Evolutionary conservation across 2,329 filamentous ascomycete genomes (phyloP), one percentile per base, ranked within the genome.

Genomic region (Scytalidium sp.): DNA sequence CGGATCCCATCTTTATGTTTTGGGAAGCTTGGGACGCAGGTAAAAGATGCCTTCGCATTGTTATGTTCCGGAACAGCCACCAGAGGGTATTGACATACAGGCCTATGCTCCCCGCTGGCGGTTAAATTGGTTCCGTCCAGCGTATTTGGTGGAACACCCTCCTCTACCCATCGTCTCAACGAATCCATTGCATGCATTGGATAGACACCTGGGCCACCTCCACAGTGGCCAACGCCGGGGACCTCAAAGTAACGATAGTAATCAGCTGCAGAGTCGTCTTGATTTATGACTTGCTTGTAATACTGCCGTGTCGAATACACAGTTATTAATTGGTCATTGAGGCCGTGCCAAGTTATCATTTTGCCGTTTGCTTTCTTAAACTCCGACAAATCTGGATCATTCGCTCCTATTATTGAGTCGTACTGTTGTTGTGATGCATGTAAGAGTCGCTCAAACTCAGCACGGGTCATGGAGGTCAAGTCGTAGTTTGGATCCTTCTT

Each of bases 141-240:
- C 3, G 45, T 27, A n/a, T 64, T 58, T 1, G 65, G 65, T 0
- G 54, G 54, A 15, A 53, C 57, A 7, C 62, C 64, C 4, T 67
- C 54, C 43, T 68, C 65, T 10, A 67, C 65, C 64, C 66, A 68
- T 2, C 53, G 46, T 9, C 55, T 54, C 10, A 68, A 47, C 36
- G 60, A 57, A 13, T 55, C 59, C 27, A 67, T 66, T 1, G 63
- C 46, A 2, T 41, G 22, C 6, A 25, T 46, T 2, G 66, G 66
- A 40, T 58, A 51, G 7, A 52, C 56, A 1, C 65, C 62, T 3
- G 43, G 25, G 1, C 67, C 68, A 10, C 60, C 56, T 10, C 36
- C 49, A 51, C 68, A 70, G 49, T 71, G 68, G 0, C 43, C 56
- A 3, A 70, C 43, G 1, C 68, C 68, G 0, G 68, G 63, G 3